Conservation (phyloP, 202 grass and related monocot genomes). For the Zizania palustris region DNA sequence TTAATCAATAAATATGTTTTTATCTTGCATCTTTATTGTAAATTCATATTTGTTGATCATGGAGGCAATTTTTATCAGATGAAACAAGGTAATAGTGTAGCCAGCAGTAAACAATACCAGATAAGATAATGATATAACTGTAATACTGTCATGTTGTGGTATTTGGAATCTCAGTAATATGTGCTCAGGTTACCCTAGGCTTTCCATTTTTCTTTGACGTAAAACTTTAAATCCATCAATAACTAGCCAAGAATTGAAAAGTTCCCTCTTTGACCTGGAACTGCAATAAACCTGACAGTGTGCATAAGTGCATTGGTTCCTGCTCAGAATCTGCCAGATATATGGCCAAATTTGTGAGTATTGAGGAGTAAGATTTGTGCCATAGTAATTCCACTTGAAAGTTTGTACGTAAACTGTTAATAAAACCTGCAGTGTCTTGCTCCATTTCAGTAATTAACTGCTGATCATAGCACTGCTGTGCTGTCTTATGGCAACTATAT, state of each 20-base stretch:
- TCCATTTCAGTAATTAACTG: constrained; percentile 19
- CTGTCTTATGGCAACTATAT: too few species aligned
- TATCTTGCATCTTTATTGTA: constrained; percentile 28
- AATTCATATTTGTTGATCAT: constrained; percentile 12
- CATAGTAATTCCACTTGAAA: neutral
- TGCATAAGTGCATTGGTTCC: neutral
- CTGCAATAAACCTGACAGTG: neutral
- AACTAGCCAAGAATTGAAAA: neutral
- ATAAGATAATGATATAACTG: neutral
- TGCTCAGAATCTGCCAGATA: neutral
- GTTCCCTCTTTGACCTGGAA: neutral
- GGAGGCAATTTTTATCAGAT: constrained; percentile 10
- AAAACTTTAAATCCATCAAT: neutral
- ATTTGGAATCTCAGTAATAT: neutral
- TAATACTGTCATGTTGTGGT: constrained; percentile 9
- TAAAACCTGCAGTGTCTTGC: constrained; percentile 15
- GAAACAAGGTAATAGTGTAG: neutral
- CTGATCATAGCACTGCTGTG: neutral
- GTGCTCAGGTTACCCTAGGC: neutral
- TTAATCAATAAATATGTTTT: constrained; percentile 16
- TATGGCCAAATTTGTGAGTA: neutral
- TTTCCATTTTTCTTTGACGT: neutral
- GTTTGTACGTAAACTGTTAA: neutral
- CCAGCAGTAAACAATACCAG: neutral
- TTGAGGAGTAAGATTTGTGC: neutral